A percentile compares a stretch with the other conserved stretches of the same genome.
phyloP scores from a whole-genome alignment of 257 asterid species.

The Rhazya stricta region DNA sequence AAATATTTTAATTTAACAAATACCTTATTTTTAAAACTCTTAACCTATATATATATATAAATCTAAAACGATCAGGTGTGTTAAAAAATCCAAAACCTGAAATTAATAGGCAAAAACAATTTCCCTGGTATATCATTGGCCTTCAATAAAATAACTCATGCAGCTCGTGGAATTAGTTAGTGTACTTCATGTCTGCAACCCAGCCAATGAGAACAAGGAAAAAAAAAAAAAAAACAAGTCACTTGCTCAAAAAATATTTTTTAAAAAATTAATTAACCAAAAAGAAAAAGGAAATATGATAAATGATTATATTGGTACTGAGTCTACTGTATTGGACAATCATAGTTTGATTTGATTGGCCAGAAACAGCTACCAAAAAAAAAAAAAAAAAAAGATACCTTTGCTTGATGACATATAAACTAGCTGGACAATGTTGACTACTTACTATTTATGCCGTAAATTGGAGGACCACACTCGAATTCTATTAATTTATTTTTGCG shows the following conservation, averaged over 20 bases:
- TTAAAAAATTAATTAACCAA: neutral
- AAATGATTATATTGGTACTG: neutral
- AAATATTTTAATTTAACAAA: no score
- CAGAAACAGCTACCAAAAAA: neutral
- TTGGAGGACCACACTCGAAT: slow-evolving; percentile 4
- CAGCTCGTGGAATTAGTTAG: neutral
- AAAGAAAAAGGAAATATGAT: no score
- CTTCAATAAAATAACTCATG: neutral
- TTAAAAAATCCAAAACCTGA: neutral
- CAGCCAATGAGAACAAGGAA: no score
- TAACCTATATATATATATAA: no score
- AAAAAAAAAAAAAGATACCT: neutral
- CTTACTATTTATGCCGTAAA: neutral
- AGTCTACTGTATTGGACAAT: no score
- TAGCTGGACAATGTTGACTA: neutral
- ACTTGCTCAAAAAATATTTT: neutral
- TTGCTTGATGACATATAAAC: neutral
- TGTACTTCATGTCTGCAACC: neutral
- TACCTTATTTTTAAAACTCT: no score
- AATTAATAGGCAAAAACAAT: neutral
- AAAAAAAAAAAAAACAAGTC: neutral
- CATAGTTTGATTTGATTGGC: no score
- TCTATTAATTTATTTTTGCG: neutral
- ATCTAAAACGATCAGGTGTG: no score
- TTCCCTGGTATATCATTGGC: neutral